phyloP scores from a whole-genome alignment of 192 early-diverging fungal species.

The Entomortierella lignicola region DNA sequence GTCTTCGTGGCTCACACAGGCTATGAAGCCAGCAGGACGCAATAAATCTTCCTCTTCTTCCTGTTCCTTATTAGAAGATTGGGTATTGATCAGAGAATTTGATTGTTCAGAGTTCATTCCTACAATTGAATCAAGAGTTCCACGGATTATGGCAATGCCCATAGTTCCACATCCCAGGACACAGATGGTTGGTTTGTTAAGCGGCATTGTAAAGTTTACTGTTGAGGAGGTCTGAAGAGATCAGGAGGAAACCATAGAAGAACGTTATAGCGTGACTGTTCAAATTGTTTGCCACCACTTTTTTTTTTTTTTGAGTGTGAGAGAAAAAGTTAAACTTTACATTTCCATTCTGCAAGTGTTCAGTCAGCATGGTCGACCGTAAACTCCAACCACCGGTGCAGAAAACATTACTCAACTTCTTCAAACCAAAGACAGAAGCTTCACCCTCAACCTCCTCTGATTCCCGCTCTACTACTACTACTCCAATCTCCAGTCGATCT shows the following conservation, averaged over 20 bases:
- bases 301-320: too few relatives aligned
- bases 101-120: conserved; percentile 9
- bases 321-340: too few relatives aligned
- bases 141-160: conserved; percentile 63
- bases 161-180: conserved; percentile 67
- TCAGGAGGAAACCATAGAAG: neutral
- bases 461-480: neutral
- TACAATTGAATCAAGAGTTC: conserved; percentile 54
- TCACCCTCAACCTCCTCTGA: neutral
- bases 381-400: conserved; percentile 10
- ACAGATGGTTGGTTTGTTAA: conserved; percentile 52
- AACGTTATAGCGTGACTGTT: neutral
- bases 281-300: conserved; percentile 9
- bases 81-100: conserved; percentile 20
- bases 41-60: conserved; percentile 5
- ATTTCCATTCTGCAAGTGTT: too few relatives aligned
- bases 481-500: neutral
- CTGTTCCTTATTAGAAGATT: conserved; percentile 2
- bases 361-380: conserved; percentile 7
- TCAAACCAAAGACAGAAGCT: conserved; percentile 30
- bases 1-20: conserved; percentile 57
- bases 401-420: conserved; percentile 37
- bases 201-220: conserved; percentile 14
- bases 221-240: neutral
- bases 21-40: conserved; percentile 57